Evolutionary conservation across 805 yeast genomes (phyloP).

Genomic region (Candida bentonensis): DNA sequence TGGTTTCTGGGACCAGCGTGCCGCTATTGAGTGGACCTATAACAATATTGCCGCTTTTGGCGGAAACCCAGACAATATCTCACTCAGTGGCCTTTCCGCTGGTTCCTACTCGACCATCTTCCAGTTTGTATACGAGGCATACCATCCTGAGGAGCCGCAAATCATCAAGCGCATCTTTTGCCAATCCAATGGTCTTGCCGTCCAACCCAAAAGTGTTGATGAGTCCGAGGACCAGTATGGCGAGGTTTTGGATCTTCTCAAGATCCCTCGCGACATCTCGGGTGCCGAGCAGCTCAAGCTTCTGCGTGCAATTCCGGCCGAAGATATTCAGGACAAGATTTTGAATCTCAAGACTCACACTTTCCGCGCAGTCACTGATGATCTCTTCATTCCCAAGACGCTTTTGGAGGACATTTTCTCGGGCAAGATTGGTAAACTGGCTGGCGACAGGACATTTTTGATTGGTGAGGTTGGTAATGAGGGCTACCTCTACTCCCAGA

Average conservation of each 20-base stretch:
- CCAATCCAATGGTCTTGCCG: conserved; percentile 25
- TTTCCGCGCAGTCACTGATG: conserved; percentile 29
- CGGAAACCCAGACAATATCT: conserved; percentile 27
- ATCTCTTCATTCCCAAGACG: conserved; percentile 21
- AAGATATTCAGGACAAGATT: conserved; percentile 15
- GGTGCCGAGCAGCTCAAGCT: conserved; percentile 13
- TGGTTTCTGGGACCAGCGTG: conserved; percentile 32
- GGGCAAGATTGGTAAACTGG: conserved; percentile 18
- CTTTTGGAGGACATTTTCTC: conserved; percentile 21
- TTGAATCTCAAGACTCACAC: conserved; percentile 19
- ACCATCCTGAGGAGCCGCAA: conserved; percentile 26
- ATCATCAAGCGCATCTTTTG: conserved; percentile 26
- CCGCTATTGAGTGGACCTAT: conserved; percentile 30
- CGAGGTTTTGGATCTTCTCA: conserved; percentile 20
- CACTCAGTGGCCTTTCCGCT: conserved; percentile 31
- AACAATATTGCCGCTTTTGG: conserved; percentile 27
- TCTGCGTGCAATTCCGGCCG: conserved; percentile 13
- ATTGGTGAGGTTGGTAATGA: conserved; percentile 27
- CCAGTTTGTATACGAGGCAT: conserved; percentile 29
- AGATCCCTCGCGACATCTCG: conserved; percentile 9
- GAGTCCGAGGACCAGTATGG: conserved; percentile 26
- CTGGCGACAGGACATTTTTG: conserved; percentile 14
- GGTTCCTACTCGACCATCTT: conserved; percentile 28
- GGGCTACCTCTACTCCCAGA: conserved; percentile 19
- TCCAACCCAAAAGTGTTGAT: conserved; percentile 26